Percentiles rank a stretch among this genome's conserved stretches.
These are phyloP conservation scores for Cystobasidium sp. DNA, from an alignment of 1,284 basidiomycete species.

Conservation along the genomic window DNA sequence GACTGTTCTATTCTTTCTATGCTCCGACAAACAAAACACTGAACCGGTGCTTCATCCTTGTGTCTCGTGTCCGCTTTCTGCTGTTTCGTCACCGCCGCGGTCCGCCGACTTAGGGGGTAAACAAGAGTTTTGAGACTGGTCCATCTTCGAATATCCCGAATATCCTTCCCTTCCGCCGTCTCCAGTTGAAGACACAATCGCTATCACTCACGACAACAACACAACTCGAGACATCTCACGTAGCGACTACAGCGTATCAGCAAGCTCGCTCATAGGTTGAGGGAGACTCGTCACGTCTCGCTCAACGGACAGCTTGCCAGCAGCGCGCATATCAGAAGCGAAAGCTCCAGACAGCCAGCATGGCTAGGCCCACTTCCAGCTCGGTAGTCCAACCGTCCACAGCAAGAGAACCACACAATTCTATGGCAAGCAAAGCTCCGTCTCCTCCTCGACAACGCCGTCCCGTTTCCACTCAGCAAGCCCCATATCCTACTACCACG, in stretches of 20 bases:
- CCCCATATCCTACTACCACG: slow-evolving; percentile 6
- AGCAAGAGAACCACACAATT: slow-evolving; percentile 4
- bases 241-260: neutral
- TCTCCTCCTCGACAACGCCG: slow-evolving; percentile 41
- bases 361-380: slow-evolving; percentile 36
- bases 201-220: neutral
- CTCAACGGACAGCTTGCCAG: slow-evolving; percentile 10
- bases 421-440: slow-evolving; percentile 22
- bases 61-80: neutral
- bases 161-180: neutral
- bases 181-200: neutral
- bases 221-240: neutral
- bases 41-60: neutral
- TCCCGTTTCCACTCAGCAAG: slow-evolving; percentile 27
- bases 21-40: too few species aligned
- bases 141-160: slow-evolving; percentile 13
- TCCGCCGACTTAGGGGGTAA: slow-evolving; percentile 8
- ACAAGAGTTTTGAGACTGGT: slow-evolving; percentile 19
- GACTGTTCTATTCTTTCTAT: too few species aligned
- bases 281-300: neutral
- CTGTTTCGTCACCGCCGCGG: neutral
- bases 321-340: neutral
- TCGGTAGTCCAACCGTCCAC: slow-evolving; percentile 7
- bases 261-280: neutral
- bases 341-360: neutral